phyloP scores from a whole-genome alignment of 352 stramenopile genomes.

The Pythium angustatum region DNA sequence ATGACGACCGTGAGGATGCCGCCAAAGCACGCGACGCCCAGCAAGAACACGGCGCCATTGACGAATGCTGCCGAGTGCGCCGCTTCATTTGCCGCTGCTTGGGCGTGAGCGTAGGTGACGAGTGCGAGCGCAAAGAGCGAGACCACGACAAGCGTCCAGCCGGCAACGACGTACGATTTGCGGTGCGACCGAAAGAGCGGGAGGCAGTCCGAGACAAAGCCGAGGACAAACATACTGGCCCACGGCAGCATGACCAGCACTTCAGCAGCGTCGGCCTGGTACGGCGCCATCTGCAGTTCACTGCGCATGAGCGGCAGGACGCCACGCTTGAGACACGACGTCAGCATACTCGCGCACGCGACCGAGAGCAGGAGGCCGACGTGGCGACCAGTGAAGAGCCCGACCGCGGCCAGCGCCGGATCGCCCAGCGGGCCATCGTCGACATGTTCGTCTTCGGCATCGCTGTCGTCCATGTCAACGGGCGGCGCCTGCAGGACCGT shows the following conservation, averaged over 20 bases:
- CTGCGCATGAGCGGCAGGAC: slow-evolving; percentile 57
- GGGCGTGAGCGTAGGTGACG: slow-evolving; percentile 57
- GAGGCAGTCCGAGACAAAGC: slow-evolving; percentile 56
- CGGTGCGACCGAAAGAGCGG: slow-evolving; percentile 45
- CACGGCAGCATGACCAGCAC: slow-evolving; percentile 60
- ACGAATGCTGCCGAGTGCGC: slow-evolving; percentile 34
- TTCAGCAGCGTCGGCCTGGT: slow-evolving; percentile 57
- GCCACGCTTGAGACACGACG: slow-evolving; percentile 31
- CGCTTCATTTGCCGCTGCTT: slow-evolving; percentile 29
- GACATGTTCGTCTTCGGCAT: not conserved
- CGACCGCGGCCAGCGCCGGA: not conserved
- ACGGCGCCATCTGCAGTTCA: slow-evolving; percentile 66
- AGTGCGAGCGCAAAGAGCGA: slow-evolving; percentile 53
- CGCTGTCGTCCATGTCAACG: too few species aligned
- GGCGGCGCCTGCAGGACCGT: not conserved
- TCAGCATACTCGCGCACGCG: slow-evolving; percentile 20
- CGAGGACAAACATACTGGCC: slow-evolving; percentile 82
- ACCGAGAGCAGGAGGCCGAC: slow-evolving; percentile 26
- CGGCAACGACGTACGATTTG: slow-evolving; percentile 58
- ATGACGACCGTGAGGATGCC: slow-evolving; percentile 51
- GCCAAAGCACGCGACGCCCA: slow-evolving; percentile 55
- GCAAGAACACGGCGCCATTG: slow-evolving; percentile 42
- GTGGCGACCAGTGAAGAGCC: slow-evolving; percentile 14
- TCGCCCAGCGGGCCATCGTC: slow-evolving; percentile 10
- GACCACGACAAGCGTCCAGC: slow-evolving; percentile 44